Conservation (phyloP, 2,329 filamentous ascomycete species). For the Juglanconis sp. region DNA sequence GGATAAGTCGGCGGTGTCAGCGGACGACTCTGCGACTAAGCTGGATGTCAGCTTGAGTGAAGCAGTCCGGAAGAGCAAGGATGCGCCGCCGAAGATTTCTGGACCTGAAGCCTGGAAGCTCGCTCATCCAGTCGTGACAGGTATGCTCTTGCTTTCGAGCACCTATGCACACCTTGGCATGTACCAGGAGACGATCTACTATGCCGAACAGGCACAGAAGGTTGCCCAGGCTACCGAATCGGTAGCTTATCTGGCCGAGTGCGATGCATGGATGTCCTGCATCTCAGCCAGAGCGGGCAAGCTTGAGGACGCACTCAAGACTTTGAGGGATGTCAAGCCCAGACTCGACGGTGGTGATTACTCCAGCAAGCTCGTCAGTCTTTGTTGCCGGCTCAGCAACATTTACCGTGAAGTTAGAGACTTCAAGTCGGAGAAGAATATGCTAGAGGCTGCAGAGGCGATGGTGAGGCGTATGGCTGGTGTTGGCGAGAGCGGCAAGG, state of each 20-base stretch:
- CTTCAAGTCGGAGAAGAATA: constrained; percentile 37
- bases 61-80: constrained; percentile 22
- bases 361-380: constrained; percentile 40
- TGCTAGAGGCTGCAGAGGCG: constrained; percentile 48
- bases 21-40: background rate
- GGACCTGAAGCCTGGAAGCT: constrained; percentile 77
- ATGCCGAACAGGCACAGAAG: constrained; percentile 78
- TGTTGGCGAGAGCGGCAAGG: background rate
- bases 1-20: constrained; percentile 18
- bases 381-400: constrained; percentile 55
- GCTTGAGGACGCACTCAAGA: constrained; percentile 53
- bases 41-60: constrained; percentile 19
- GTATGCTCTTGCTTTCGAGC: constrained; percentile 69
- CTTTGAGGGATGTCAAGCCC: constrained; percentile 52
- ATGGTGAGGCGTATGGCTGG: constrained; percentile 36
- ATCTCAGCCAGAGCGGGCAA: constrained; percentile 58
- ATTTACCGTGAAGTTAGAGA: constrained; percentile 51
- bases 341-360: constrained; percentile 46
- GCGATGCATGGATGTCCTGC: constrained; percentile 52
- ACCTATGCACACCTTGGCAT: constrained; percentile 82
- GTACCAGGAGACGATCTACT: constrained; percentile 84
- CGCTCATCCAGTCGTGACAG: constrained; percentile 68
- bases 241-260: constrained; percentile 53
- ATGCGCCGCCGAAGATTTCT: constrained; percentile 30
- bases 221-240: constrained; percentile 69